phyloP scores from a whole-genome alignment of 2,329 filamentous ascomycete genomes.

The Zasmidium citrigriseum region DNA sequence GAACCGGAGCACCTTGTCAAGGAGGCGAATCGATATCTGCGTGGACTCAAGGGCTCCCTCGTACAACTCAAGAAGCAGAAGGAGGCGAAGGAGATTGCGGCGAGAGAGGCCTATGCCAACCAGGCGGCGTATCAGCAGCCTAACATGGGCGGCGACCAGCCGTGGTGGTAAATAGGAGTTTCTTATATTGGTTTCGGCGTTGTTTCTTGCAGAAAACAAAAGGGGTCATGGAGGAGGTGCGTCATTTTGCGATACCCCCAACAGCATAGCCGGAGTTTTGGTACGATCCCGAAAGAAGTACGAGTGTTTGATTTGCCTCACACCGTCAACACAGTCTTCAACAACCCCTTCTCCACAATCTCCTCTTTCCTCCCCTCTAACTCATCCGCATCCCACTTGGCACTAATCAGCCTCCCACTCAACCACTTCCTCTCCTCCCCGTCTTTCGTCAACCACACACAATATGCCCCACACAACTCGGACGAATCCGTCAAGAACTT shows the following conservation, averaged over 20 bases:
- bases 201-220: background rate
- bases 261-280: background rate
- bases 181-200: background rate
- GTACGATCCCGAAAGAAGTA: background rate
- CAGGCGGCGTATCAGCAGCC: slow-evolving; percentile 13
- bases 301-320: too few species aligned
- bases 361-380: slow-evolving; percentile 35
- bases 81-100: slow-evolving; percentile 24
- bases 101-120: slow-evolving; percentile 18
- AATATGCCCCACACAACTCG: slow-evolving; percentile 35
- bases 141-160: background rate
- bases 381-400: slow-evolving; percentile 41
- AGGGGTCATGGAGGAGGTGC: background rate
- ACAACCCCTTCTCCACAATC: slow-evolving; percentile 36
- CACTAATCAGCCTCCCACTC: slow-evolving; percentile 38
- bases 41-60: slow-evolving; percentile 57
- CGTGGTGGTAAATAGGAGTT: background rate
- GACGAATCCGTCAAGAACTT: slow-evolving; percentile 31
- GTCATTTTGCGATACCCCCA: background rate
- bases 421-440: slow-evolving; percentile 38
- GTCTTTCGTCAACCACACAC: slow-evolving; percentile 37
- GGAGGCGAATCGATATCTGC: slow-evolving; percentile 58
- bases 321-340: slow-evolving; percentile 36
- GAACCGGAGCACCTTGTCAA: slow-evolving; percentile 57
- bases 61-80: slow-evolving; percentile 55